Base-by-base conservation (phyloP, 108 stramenopile species). In the Cyclotella sp. region DNA sequence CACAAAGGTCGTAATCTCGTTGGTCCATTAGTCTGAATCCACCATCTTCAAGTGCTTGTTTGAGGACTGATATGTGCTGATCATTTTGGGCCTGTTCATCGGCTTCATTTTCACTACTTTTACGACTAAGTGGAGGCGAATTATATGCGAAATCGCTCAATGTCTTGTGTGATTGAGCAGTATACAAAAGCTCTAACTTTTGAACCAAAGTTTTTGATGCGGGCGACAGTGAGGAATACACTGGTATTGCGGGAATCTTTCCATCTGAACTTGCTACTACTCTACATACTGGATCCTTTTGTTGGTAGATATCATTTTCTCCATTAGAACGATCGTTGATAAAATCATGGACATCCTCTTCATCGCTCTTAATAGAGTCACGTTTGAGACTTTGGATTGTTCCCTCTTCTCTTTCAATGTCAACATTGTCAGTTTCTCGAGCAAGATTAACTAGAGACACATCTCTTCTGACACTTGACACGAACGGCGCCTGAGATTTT, bases 1-100 rank as follows among this genome's bases (percentile, higher is more conserved):
- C 83, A 63, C 92, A 93, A 18, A 95, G 79, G 78, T 91, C 90
- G 39, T 91, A 72, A 75, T 95, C 94, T 46, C 94, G 84, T 54
- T 80, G 67, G 13, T 79, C 75, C 70, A 95, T 78, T 12, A 86
- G 76, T 51, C 85, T 67, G 79, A 85, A 94, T 10, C 93, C 93
- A 42, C 91, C 89, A 78, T 94, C 88, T 62, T 90, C 77, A 51
- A 94, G 71, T 3, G 88, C 87, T 60, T 70, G 77, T 68, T 87
- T 77, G 3, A 86, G 51, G 11, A 86, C 67, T 27, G 81, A 77
- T n/a, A 86, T 65, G 41, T 87, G 44, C 42, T 82, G 69, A 28
- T 71, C 52, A 47, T 77, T 79, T 55, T 87, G 77, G 22, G 63
- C 64, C 19, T 40, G 53, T 9, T 72, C 55, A 34, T 79, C 12